Base-by-base conservation (phyloP, 148 eudicot species). In the Rhododendron henanense region DNA sequence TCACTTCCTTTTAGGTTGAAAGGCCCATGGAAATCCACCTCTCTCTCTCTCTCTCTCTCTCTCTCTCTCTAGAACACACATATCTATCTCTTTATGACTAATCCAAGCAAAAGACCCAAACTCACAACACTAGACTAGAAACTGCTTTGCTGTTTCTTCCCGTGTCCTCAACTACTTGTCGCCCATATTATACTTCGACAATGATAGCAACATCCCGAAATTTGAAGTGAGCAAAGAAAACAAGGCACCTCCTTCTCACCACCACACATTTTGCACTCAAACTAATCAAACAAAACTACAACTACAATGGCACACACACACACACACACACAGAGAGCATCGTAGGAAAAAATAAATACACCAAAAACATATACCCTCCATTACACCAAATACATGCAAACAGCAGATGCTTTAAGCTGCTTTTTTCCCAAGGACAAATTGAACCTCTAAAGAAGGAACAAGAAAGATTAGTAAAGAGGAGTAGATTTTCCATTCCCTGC, bases 301-400 rank as follows among this genome's bases (percentile, higher is more conserved):
- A 86, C 59, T 63, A 81, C 81, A 74, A 48, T 14, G 61, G 61
- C 5, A 81, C 16, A 51, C 55, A 0, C 55, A 13, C 55, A 13
- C 55, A 28, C n/a, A n/a, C n/a, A n/a, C n/a, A n/a, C n/a, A n/a
- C n/a, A 45, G 10, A 45, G 48, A 45, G 10, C 61, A 55, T 18
- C 61, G 16, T 55, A 4, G 61, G 61, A 55, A 55, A 16, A 55
- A 14, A 53, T 13, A 53, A 13, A 13, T 53, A 15, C 82, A 57
- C 76, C 86, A 83, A 81, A 87, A 82, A 82, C 57, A 73, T 79
- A 77, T 85, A 82, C 88, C 88, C 75, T 65, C 83, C 84, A 84
- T 35, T 69, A 81, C 87, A 85, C 44, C 80, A 82, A 83, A 86
- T 59, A 75, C 37, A 47, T 75, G 80, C 67, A 65, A 84, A 84